A percentile compares a stretch with the other conserved stretches of the same genome.
Conservation (phyloP, 371 early-diverging fungal genomes). For the Rhizopus sp. region DNA sequence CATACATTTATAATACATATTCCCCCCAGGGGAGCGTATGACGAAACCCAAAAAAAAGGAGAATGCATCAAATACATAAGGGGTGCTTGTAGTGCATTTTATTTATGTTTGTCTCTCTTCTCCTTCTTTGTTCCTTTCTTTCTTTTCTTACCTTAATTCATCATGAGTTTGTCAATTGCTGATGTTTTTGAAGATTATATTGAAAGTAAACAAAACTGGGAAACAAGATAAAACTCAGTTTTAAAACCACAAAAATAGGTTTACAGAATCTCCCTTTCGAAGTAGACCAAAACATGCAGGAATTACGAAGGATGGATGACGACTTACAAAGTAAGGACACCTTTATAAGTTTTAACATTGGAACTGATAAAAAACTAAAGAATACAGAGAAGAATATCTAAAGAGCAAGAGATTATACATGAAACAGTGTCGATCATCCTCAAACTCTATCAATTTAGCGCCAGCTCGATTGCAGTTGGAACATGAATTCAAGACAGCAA, state of each 20-base stretch:
- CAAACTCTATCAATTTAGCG: constrained; percentile 6
- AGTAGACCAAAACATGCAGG: constrained; percentile 44
- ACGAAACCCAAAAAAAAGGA: not conserved
- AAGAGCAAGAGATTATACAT: constrained; percentile 23
- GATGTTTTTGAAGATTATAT: constrained; percentile 40
- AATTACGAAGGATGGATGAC: constrained; percentile 40
- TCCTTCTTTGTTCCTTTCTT: constrained; percentile 1
- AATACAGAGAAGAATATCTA: constrained; percentile 26
- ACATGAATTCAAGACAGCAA: constrained; percentile 33
- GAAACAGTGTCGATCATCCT: constrained; percentile 15
- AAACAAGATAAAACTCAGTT: not conserved
- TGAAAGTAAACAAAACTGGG: constrained; percentile 26
- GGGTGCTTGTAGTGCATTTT: constrained; percentile 7
- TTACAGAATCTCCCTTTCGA: constrained; percentile 40
- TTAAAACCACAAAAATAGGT: constrained; percentile 13
- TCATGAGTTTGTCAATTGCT: constrained; percentile 34
- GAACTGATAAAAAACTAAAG: not conserved
- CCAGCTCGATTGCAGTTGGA: constrained; percentile 23
- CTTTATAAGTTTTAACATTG: not conserved
- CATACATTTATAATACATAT: no score
- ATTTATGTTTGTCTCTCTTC: constrained; percentile 5
- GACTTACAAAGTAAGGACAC: constrained; percentile 31
- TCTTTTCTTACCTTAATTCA: not conserved
- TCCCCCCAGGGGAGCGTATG: not conserved
- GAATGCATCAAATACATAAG: not conserved